Percentiles rank a stretch among this genome's conserved stretches.
These are phyloP conservation scores for Calonectria pteridis DNA, from an alignment of 2,329 filamentous ascomycete genomes.

Conservation along the genomic window DNA sequence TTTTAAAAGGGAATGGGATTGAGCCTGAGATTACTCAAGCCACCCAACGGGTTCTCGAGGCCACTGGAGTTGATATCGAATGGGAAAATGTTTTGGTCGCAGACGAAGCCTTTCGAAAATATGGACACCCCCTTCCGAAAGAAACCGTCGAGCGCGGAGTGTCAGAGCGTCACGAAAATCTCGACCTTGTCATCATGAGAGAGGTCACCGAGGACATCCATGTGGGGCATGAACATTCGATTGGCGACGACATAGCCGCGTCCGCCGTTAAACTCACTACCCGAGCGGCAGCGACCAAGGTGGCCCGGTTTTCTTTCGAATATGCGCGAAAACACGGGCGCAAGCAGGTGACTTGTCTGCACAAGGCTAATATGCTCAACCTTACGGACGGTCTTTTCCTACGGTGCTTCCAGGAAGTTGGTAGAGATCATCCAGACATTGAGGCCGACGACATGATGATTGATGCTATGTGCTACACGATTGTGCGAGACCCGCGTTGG, in stretches of 20 bases:
- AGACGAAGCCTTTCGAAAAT: constrained; percentile 13
- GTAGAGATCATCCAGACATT: constrained; percentile 15
- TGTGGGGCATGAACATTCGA: constrained; percentile 9
- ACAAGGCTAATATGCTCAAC: constrained; percentile 26
- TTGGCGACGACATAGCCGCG: constrained; percentile 14
- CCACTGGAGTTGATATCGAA: constrained; percentile 8
- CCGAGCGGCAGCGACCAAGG: constrained; percentile 9
- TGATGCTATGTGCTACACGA: constrained; percentile 15
- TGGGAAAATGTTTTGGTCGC: constrained; percentile 16
- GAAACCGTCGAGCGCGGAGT: constrained; percentile 2
- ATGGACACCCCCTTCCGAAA: constrained; percentile 11
- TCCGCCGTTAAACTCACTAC: constrained; percentile 19
- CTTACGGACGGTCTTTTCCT: constrained; percentile 23
- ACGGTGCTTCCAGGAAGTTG: constrained; percentile 18
- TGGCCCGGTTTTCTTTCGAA: constrained; percentile 18
- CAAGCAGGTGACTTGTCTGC: constrained; percentile 18
- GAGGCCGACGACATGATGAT: constrained; percentile 15
- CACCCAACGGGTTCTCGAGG: constrained; percentile 13
- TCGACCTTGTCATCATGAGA: constrained; percentile 22
- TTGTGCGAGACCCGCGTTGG: constrained; percentile 7
- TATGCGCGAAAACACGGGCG: constrained; percentile 9
- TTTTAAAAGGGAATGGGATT: constrained; percentile 17
- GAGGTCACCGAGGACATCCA: constrained; percentile 23
- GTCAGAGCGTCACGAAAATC: background rate
- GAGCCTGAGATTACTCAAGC: constrained; percentile 19